Percentiles rank a stretch among this genome's conserved stretches.
Evolutionary conservation across 2,329 filamentous ascomycete genomes (phyloP).

Genomic region (Aspergillus persii): DNA sequence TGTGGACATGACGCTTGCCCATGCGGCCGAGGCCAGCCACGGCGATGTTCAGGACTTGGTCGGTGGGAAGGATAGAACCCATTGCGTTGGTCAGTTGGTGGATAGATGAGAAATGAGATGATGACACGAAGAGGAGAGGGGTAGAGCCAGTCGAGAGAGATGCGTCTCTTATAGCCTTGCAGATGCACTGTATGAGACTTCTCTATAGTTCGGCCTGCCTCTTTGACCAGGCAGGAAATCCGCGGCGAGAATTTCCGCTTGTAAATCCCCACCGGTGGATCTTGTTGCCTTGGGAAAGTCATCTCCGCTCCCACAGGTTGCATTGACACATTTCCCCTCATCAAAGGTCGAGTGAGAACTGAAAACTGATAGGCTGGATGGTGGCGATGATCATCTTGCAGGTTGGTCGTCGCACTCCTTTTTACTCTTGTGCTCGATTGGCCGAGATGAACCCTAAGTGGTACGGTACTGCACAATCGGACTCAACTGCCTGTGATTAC

Average conservation of each 20-base stretch:
- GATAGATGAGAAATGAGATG: not conserved
- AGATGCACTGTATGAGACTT: not conserved
- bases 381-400: too few relatives aligned
- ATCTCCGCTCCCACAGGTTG: not conserved
- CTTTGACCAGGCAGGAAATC: not conserved
- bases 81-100: not conserved
- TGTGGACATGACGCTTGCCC: slow-evolving; percentile 13
- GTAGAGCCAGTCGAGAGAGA: not conserved
- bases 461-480: too few relatives aligned
- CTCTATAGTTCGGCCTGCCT: not conserved
- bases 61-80: not conserved
- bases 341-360: too few relatives aligned
- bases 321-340: not conserved
- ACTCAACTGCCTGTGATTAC: too few relatives aligned
- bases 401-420: too few relatives aligned
- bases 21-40: slow-evolving; percentile 9
- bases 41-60: slow-evolving; percentile 2
- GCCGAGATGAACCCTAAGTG: too few relatives aligned
- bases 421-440: too few relatives aligned
- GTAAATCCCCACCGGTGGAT: not conserved
- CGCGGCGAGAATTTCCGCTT: not conserved
- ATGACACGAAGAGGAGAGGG: not conserved
- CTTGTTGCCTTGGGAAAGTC: not conserved
- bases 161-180: not conserved
- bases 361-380: too few relatives aligned